Evolutionary conservation across 2,329 filamentous ascomycete genomes (phyloP).

Genomic region (Xylariaceae sp.): DNA sequence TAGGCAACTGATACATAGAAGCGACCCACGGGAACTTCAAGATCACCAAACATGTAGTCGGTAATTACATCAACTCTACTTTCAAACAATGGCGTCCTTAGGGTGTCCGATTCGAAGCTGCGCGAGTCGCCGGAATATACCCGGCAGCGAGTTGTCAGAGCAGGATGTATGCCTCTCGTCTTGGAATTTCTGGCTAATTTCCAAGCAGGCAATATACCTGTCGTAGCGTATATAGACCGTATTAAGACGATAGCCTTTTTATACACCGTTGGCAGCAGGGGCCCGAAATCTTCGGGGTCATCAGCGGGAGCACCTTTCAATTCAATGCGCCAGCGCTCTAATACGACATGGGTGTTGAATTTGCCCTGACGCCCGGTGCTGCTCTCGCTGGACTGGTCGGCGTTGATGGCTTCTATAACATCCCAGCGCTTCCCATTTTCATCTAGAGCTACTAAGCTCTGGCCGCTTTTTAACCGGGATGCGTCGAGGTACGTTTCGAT

Average conservation of each 20-base stretch:
- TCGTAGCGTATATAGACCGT: constrained; percentile 76
- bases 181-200: constrained; percentile 71
- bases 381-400: constrained; percentile 47
- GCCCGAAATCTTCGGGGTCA: constrained; percentile 51
- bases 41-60: constrained; percentile 73
- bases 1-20: constrained; percentile 79
- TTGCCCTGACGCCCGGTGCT: constrained; percentile 37
- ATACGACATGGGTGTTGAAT: constrained; percentile 65
- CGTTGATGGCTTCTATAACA: constrained; percentile 74
- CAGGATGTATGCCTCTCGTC: constrained; percentile 61
- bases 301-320: constrained; percentile 57
- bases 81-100: constrained; percentile 66
- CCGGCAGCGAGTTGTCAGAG: constrained; percentile 73
- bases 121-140: constrained; percentile 59
- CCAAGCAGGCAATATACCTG: constrained; percentile 79
- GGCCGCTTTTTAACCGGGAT: constrained; percentile 70
- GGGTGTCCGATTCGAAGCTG: constrained; percentile 56
- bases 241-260: constrained; percentile 97
- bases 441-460: constrained; percentile 82
- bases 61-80: constrained; percentile 59
- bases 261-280: constrained; percentile 77
- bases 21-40: constrained; percentile 80
- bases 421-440: constrained; percentile 90
- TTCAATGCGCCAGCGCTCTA: constrained; percentile 88
- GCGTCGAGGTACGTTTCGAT: constrained; percentile 88